Percentiles rank a stretch among this genome's conserved stretches.
Evolutionary conservation across 2,329 filamentous ascomycete genomes (phyloP).

Genomic region (Stagonosporopsis chrysanthemi): DNA sequence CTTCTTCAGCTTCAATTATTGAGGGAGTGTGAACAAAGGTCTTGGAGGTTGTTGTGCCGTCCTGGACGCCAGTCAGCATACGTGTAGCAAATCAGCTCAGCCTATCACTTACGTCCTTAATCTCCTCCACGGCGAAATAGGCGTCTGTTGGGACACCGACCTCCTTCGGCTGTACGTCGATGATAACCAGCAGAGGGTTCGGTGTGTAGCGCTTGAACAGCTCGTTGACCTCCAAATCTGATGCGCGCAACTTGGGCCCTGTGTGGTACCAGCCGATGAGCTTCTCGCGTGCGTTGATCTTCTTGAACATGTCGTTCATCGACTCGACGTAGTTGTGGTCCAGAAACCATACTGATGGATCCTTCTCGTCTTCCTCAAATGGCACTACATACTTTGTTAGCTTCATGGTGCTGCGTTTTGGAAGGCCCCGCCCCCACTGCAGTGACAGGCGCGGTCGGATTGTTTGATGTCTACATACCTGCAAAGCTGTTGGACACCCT

Average conservation of each 20-base stretch:
- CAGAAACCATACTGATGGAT: conserved; percentile 98
- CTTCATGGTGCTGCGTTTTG: conserved; percentile 9
- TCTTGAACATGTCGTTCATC: conserved; percentile 99
- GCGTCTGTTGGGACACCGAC: conserved; percentile 97
- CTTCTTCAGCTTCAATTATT: conserved; percentile 98
- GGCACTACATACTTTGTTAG: conserved; percentile 69
- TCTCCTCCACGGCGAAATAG: conserved; percentile 99
- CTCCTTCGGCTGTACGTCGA: conserved; percentile 98
- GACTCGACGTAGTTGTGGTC: conserved; percentile 99
- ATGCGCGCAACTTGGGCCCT: conserved; percentile 93
- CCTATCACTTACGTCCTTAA: conserved; percentile 82
- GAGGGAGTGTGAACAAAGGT: conserved; percentile 99
- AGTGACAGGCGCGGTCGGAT: conserved; percentile 21
- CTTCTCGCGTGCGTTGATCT: conserved; percentile 98
- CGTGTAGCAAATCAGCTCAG: not conserved
- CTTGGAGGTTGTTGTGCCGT: conserved; percentile 94
- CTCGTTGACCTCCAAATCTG: conserved; percentile 98
- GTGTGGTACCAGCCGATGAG: conserved; percentile 99
- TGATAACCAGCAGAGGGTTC: conserved; percentile 94
- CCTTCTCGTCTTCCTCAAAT: conserved; percentile 98
- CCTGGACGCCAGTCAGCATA: conserved; percentile 54
- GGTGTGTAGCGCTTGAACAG: conserved; percentile 99
- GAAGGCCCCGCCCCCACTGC: conserved; percentile 8
- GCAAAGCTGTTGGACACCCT: conserved; percentile 99
- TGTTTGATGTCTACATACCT: conserved; percentile 63